Evolutionary conservation across 2,329 filamentous ascomycete genomes (phyloP).

Genomic region (Pyrenochaeta sp.): DNA sequence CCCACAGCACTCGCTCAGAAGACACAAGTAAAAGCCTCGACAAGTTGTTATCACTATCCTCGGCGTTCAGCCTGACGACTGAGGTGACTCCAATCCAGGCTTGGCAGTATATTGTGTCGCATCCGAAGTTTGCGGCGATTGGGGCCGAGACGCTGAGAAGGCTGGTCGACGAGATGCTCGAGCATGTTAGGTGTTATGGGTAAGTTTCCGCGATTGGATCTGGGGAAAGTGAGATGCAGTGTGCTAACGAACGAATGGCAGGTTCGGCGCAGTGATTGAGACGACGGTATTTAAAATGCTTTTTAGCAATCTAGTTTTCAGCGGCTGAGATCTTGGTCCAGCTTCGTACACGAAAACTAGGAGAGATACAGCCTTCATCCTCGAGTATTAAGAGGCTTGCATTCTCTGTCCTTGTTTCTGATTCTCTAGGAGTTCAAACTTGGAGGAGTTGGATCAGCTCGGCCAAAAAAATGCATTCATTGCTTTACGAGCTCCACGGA

Average conservation of each 20-base stretch:
- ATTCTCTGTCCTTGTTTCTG: too few relatives aligned
- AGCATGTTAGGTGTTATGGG: slow-evolving; percentile 43
- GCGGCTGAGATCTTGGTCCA: neutral
- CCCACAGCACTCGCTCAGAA: too few relatives aligned
- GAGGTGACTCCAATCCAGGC: slow-evolving; percentile 48
- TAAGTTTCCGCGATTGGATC: slow-evolving; percentile 18
- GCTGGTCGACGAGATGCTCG: slow-evolving; percentile 31
- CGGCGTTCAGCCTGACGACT: slow-evolving; percentile 22
- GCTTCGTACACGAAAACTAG: neutral
- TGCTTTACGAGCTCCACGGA: too few relatives aligned
- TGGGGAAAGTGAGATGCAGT: neutral
- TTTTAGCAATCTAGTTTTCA: slow-evolving; percentile 11
- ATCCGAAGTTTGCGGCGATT: slow-evolving; percentile 27
- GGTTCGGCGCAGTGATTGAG: slow-evolving; percentile 29
- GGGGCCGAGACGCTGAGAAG: slow-evolving; percentile 23
- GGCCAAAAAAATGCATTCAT: too few relatives aligned
- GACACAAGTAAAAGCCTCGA: slow-evolving; percentile 21
- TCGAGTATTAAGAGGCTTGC: too few relatives aligned
- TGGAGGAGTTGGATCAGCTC: too few relatives aligned
- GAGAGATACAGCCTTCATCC: neutral
- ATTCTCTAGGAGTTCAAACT: too few relatives aligned
- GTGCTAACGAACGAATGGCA: slow-evolving; percentile 9
- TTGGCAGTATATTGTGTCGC: slow-evolving; percentile 39
- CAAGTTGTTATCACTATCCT: slow-evolving; percentile 24
- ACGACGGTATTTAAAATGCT: slow-evolving; percentile 14